These are phyloP conservation scores for Corchorus olitorius DNA, from an alignment of 345 rosid genomes.

Conservation along the genomic window DNA sequence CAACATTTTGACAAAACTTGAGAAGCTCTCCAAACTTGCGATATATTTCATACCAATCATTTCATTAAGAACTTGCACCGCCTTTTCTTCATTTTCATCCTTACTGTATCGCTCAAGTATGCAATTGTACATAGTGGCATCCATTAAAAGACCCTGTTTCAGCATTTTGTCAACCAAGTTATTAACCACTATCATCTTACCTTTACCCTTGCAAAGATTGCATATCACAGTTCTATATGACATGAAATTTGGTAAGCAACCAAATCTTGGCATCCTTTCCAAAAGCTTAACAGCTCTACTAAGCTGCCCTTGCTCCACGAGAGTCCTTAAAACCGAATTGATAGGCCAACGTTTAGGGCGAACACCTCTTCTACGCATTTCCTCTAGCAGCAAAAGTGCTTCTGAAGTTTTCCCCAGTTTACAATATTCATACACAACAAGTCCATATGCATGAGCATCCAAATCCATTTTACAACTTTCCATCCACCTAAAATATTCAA, in stretches of 20 bases:
- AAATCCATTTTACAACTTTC: conserved; percentile 23
- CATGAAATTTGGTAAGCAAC: conserved; percentile 33
- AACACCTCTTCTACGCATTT: conserved; percentile 31
- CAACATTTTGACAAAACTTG: conserved; percentile 24
- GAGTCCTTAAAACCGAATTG: conserved; percentile 35
- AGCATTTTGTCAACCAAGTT: conserved; percentile 33
- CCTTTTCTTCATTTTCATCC: conserved; percentile 28
- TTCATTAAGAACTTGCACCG: conserved; percentile 27
- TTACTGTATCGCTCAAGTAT: conserved; percentile 33
- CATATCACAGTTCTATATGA: conserved; percentile 33
- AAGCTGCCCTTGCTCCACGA: conserved; percentile 28
- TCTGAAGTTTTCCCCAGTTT: conserved; percentile 31
- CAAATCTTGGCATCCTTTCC: conserved; percentile 32
- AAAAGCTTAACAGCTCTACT: conserved; percentile 32
- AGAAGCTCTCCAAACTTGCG: conserved; percentile 31
- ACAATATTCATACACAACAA: conserved; percentile 36
- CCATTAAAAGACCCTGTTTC: conserved; percentile 20
- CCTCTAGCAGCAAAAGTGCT: conserved; percentile 33
- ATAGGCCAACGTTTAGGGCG: conserved; percentile 25
- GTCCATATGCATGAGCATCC: conserved; percentile 30
- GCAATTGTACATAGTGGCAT: conserved; percentile 33
- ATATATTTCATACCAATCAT: conserved; percentile 27
- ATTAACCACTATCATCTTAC: conserved; percentile 36
- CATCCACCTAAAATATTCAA: conserved; percentile 34
- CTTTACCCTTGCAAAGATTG: conserved; percentile 29